phyloP scores from a whole-genome alignment of 1,284 basidiomycete genomes.

The Naganishia sp. region DNA sequence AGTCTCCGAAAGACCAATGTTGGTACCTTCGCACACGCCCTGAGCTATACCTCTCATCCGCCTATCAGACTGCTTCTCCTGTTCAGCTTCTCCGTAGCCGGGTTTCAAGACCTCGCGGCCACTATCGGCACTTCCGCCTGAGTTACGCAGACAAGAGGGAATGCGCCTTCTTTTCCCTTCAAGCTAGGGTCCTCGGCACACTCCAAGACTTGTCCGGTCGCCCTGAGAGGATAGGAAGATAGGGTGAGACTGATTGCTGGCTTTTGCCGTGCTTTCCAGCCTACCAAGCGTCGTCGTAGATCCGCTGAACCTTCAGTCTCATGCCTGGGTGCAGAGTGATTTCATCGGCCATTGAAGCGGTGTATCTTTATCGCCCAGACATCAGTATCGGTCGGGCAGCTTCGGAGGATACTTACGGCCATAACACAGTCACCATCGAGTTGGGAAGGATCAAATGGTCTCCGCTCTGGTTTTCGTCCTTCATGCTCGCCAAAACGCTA shows the following conservation, averaged over 20 bases:
- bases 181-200: constrained; percentile 36
- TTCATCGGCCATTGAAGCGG: constrained; percentile 50
- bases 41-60: not conserved
- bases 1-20: too few species aligned
- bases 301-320: constrained; percentile 44
- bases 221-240: constrained; percentile 25
- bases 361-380: constrained; percentile 37
- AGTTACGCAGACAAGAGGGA: constrained; percentile 46
- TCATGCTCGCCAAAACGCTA: constrained; percentile 44
- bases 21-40: too few species aligned
- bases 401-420: constrained; percentile 41
- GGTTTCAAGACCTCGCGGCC: not conserved
- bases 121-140: not conserved
- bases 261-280: not conserved
- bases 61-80: not conserved
- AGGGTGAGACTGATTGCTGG: not conserved
- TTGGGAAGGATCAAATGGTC: constrained; percentile 45
- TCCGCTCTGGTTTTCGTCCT: constrained; percentile 46
- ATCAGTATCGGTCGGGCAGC: not conserved
- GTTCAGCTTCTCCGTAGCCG: not conserved
- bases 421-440: constrained; percentile 42
- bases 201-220: constrained; percentile 43
- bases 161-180: constrained; percentile 46
- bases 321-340: constrained; percentile 50
- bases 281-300: constrained; percentile 53